Evolutionary conservation across 2,329 filamentous ascomycete genomes (phyloP), one percentile per base, ranked within the genome.

Genomic region (Talaromyces sp.): DNA sequence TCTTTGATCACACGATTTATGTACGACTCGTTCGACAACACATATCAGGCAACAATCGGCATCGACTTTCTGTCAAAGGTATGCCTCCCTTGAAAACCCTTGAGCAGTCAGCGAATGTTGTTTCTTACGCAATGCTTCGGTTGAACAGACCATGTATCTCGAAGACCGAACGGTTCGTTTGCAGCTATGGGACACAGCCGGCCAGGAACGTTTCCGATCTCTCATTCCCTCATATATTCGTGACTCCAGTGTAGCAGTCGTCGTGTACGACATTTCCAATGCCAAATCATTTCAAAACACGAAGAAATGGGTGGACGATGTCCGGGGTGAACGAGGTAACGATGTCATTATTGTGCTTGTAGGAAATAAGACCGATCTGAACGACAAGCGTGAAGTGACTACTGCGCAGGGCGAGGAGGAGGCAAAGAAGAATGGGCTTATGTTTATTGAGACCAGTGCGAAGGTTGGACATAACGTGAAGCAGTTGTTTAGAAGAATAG

Each of bases 1-100:
- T 99, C 95, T 66, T 82, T 99, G 71, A 99, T 99, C 77, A 99
- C 95, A 69, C 89, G 95, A 68, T 99, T 99, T 84, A 99, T 99
- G 95, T 99, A 99, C 84, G 95, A 99, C 80, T 98, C 95, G 55
- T 99, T 99, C 83, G 95, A 99, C 83, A 97, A 96, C 81, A 98
- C 93, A 84, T 99, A 99, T 82, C 95, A 99, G 80, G 95, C 95
- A 63, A 99, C 95, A 42, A 98, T 99, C 75, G 95, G 95, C 74
- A 99, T 99, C 81, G 95, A 99, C 80, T 99, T 99, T 76, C 86
- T 99, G 69, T 97, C 93, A 73, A 99, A 99, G 89, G 92, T 91
- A 83, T 76, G 78, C 21, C n/a, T 21, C 18, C 23, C 37, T 5
- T 21, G 6, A 8, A 5, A 21, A 5, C 33, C 4, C 18, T 55